phyloP scores from a whole-genome alignment of 2,329 filamentous ascomycete species.

The Elsinoe batatas region DNA sequence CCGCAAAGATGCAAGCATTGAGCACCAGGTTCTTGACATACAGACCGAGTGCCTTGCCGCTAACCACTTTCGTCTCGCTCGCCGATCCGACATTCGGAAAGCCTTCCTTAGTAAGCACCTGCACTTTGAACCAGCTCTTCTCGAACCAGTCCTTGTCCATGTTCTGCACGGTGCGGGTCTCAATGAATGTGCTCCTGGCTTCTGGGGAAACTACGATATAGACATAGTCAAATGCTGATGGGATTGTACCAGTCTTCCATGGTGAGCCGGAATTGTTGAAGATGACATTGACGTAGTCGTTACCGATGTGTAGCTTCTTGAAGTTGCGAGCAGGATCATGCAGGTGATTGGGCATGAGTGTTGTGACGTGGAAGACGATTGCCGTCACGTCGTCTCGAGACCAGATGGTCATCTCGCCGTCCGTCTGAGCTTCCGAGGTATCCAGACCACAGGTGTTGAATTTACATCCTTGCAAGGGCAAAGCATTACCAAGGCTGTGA shows the following conservation, averaged over 20 bases:
- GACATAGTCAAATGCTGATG: conserved; percentile 91
- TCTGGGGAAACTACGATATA: conserved; percentile 93
- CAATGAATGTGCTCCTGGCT: conserved; percentile 65
- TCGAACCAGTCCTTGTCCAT: conserved; percentile 35
- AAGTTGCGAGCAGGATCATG: conserved; percentile 59
- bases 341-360: conserved; percentile 85
- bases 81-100: conserved; percentile 90
- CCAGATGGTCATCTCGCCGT: conserved; percentile 81
- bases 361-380: conserved; percentile 90
- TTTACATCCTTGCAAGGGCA: conserved; percentile 66
- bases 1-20: conserved; percentile 86
- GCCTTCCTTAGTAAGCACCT: conserved; percentile 75
- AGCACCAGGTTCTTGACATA: conserved; percentile 84
- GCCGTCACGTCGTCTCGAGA: conserved; percentile 95
- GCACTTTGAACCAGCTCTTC: conserved; percentile 60
- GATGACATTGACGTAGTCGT: conserved; percentile 95
- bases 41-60: conserved; percentile 66
- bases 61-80: conserved; percentile 80
- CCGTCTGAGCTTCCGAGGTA: conserved; percentile 55
- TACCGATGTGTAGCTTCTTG: conserved; percentile 94
- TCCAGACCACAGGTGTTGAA: conserved; percentile 94
- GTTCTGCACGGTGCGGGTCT: conserved; percentile 40
- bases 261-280: conserved; percentile 89
- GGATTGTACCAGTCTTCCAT: conserved; percentile 85
- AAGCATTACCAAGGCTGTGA: conserved; percentile 69